These are phyloP conservation scores for Colletotrichum sp. DNA, from an alignment of 2,329 filamentous ascomycete species.

Conservation along the genomic window DNA sequence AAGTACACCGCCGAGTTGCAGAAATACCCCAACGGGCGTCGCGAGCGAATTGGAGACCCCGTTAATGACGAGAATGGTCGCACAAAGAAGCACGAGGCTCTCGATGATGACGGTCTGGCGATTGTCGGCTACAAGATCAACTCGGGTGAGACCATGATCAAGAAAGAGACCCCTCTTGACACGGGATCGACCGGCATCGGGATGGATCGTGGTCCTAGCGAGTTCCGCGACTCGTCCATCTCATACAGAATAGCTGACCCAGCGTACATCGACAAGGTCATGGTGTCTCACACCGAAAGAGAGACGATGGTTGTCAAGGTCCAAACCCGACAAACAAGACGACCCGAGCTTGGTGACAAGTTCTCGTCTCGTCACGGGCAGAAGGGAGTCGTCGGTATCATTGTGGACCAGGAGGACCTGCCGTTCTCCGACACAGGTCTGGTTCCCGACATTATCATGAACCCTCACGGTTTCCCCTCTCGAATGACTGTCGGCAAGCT, in stretches of 20 bases:
- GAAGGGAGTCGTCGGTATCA: slow-evolving; percentile 96
- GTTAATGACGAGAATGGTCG: slow-evolving; percentile 61
- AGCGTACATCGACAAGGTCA: slow-evolving; percentile 93
- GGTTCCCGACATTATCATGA: slow-evolving; percentile 99
- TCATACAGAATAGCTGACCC: slow-evolving; percentile 85
- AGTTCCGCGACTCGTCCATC: slow-evolving; percentile 71
- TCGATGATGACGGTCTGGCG: slow-evolving; percentile 88
- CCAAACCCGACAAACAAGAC: slow-evolving; percentile 92
- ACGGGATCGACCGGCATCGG: slow-evolving; percentile 76
- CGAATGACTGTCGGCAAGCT: slow-evolving; percentile 99
- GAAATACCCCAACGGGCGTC: slow-evolving; percentile 83
- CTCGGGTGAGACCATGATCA: slow-evolving; percentile 83
- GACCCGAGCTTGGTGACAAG: slow-evolving; percentile 96
- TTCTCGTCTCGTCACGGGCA: slow-evolving; percentile 98
- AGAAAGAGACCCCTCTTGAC: slow-evolving; percentile 86
- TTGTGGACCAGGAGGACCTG: slow-evolving; percentile 95
- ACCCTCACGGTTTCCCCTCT: slow-evolving; percentile 98
- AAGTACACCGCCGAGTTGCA: slow-evolving; percentile 89
- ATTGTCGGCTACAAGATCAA: slow-evolving; percentile 83
- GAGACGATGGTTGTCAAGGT: slow-evolving; percentile 91
- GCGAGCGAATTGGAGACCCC: slow-evolving; percentile 68
- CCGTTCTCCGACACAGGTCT: slow-evolving; percentile 92
- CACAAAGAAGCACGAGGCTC: slow-evolving; percentile 71
- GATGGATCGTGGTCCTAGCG: slow-evolving; percentile 65
- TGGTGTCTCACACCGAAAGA: slow-evolving; percentile 87